Base-by-base conservation (phyloP, 2,329 filamentous ascomycete species). In the Beauveria asiatica region DNA sequence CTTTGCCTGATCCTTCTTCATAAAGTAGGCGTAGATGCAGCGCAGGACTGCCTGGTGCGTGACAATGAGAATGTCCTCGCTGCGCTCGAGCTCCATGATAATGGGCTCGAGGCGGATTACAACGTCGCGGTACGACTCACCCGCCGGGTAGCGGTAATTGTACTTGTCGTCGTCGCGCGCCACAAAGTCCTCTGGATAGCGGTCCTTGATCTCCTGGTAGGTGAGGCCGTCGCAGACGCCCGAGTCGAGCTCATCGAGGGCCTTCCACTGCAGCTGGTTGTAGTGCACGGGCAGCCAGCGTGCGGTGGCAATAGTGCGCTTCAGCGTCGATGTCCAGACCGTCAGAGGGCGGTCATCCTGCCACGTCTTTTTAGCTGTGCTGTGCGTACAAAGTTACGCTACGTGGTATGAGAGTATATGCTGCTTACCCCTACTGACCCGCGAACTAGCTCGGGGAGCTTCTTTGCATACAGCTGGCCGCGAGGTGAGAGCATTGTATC, bases 21-120 rank as follows among this genome's bases (percentile, higher is more conserved):
- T 96, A 74, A 97, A 99, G 75, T 99, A 99, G 33, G 94, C 91
- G 71, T 97, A 99, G 68, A 99, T 96, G 78, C 94, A 99, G 62
- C 94, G 86, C 64, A 99, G 80, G 39, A 99, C 93, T 16, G 94
- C 94, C 76, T 99, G 94, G 73, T 99, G 94, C 3, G 94, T 97
- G 63, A 99, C 92, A 67, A 99, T 97, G 62, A 99, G 85, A 66
- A 99, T 96, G 70, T 99, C 95, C 74, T 97, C 94, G 67, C 88
- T 91, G 64, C 94, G 85, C 75, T 99, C 94, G 57, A 99, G 81
- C 73, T 99, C 94, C 94, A 99, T 99, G 76, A 99, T 99, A 75
- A 99, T 99, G 63, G 94, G 94, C 71, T 99, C 94, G 0, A 99
- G 85, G 1, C 94, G 91, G 69, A 97, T 97, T 45, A 99, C 94